These are phyloP conservation scores for Aspergillus jensenii DNA, from an alignment of 2,329 filamentous ascomycete species.

Conservation along the genomic window DNA sequence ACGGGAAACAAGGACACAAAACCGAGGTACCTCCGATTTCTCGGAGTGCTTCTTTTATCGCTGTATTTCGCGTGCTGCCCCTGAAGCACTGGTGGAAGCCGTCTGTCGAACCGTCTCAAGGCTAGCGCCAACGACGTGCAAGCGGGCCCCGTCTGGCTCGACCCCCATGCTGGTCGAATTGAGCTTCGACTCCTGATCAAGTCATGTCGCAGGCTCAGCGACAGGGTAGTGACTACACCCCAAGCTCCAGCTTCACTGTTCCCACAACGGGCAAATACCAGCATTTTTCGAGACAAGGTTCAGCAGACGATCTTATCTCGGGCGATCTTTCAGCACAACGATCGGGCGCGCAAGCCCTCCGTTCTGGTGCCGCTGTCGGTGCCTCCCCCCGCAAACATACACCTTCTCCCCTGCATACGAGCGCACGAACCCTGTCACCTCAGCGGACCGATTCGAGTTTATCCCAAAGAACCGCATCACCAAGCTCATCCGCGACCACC, in stretches of 20 bases:
- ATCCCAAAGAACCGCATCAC: slow-evolving; percentile 29
- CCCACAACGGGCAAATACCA: slow-evolving; percentile 10
- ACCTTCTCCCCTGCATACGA: slow-evolving; percentile 33
- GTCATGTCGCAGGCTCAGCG: slow-evolving; percentile 38
- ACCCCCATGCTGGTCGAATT: slow-evolving; percentile 11
- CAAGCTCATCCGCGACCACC: slow-evolving; percentile 22
- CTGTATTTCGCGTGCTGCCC: slow-evolving; percentile 8
- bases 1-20: background rate
- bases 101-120: slow-evolving; percentile 14
- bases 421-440: slow-evolving; percentile 21
- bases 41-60: background rate
- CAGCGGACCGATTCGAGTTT: slow-evolving; percentile 21
- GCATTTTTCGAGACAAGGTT: slow-evolving; percentile 14
- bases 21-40: background rate
- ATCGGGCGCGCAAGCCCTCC: slow-evolving; percentile 26
- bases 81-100: slow-evolving; percentile 13
- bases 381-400: slow-evolving; percentile 27
- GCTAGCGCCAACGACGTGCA: slow-evolving; percentile 17
- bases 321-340: slow-evolving; percentile 35
- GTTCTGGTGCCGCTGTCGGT: slow-evolving; percentile 20
- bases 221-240: slow-evolving; percentile 28
- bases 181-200: slow-evolving; percentile 21
- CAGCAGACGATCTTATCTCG: slow-evolving; percentile 32
- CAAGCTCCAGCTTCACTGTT: slow-evolving; percentile 10
- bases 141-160: slow-evolving; percentile 12